Conservation (phyloP, 495 filamentous ascomycete species). For the Chaetomidium leptoderma region DNA sequence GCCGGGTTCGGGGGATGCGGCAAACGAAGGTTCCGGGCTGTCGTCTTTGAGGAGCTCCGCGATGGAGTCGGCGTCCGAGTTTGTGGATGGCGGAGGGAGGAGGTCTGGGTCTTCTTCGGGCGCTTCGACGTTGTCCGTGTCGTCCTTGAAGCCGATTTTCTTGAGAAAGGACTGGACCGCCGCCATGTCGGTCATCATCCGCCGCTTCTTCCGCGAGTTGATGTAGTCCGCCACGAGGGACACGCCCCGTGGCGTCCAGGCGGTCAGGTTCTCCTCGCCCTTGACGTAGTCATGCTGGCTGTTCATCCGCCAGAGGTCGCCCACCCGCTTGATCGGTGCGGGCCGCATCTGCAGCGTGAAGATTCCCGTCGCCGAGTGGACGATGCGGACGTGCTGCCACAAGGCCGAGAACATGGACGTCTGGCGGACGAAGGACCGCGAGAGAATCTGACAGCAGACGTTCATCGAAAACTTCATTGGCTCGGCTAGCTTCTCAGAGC, state of each 20-base stretch:
- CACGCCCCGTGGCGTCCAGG: slow-evolving; percentile 85
- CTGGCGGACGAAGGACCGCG: slow-evolving; percentile 77
- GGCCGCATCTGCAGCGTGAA: slow-evolving; percentile 84
- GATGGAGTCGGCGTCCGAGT: slow-evolving; percentile 37
- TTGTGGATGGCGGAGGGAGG: slow-evolving; percentile 18
- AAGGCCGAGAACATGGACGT: slow-evolving; percentile 82
- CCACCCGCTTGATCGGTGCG: slow-evolving; percentile 80
- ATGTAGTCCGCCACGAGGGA: slow-evolving; percentile 84
- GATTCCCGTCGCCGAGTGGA: slow-evolving; percentile 78
- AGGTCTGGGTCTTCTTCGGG: slow-evolving; percentile 20
- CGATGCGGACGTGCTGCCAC: slow-evolving; percentile 77
- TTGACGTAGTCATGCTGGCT: slow-evolving; percentile 91
- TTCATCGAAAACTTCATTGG: slow-evolving; percentile 82
- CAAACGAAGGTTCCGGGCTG: slow-evolving; percentile 14
- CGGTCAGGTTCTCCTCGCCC: slow-evolving; percentile 77
- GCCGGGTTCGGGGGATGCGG: not conserved
- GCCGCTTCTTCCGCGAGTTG: slow-evolving; percentile 60
- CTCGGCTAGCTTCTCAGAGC: slow-evolving; percentile 69
- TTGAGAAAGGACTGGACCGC: slow-evolving; percentile 68
- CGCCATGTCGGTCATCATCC: slow-evolving; percentile 72
- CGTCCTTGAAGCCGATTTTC: slow-evolving; percentile 38
- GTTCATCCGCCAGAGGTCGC: slow-evolving; percentile 96
- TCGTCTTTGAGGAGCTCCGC: slow-evolving; percentile 46
- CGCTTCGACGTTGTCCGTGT: slow-evolving; percentile 25
- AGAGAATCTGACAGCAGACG: slow-evolving; percentile 73